Conservation (phyloP, 495 filamentous ascomycete species). For the Podospora australis region DNA sequence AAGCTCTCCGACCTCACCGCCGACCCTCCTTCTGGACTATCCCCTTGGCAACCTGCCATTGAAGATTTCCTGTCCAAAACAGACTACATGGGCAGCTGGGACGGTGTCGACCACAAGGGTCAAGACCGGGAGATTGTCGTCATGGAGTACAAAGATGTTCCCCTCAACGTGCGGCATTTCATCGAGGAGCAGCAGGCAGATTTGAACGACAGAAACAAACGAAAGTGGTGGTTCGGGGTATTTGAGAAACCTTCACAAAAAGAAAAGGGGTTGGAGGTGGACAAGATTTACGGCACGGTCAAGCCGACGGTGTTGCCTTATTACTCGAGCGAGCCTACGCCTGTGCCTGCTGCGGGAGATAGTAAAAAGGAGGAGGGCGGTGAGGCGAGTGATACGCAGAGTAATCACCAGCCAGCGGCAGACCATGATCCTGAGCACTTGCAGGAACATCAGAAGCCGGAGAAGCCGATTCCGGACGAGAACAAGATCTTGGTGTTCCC, state of each 20-base stretch:
- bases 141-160: conserved; percentile 31
- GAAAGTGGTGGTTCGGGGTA: conserved; percentile 24
- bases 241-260: conserved; percentile 28
- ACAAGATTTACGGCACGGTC: conserved; percentile 12
- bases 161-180: conserved; percentile 20
- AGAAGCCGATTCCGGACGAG: conserved; percentile 12
- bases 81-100: conserved; percentile 26
- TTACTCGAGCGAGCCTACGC: too few species aligned
- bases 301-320: too few species aligned
- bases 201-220: conserved; percentile 6
- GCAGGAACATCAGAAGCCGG: too few species aligned
- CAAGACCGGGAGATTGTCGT: conserved; percentile 26
- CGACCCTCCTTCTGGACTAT: conserved; percentile 16
- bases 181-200: conserved; percentile 28
- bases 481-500: conserved; percentile 32
- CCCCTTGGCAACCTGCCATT: conserved; percentile 23
- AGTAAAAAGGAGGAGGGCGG: neutral
- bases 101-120: conserved; percentile 30
- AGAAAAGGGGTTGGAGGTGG: conserved; percentile 9
- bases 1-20: conserved; percentile 21
- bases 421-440: too few species aligned
- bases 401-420: too few species aligned
- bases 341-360: neutral
- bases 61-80: conserved; percentile 17
- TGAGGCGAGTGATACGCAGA: neutral